Percentiles rank a stretch among this genome's conserved stretches.
Evolutionary conservation across 1,284 basidiomycete genomes (phyloP).

Genomic region (Rugosomyces carneus): DNA sequence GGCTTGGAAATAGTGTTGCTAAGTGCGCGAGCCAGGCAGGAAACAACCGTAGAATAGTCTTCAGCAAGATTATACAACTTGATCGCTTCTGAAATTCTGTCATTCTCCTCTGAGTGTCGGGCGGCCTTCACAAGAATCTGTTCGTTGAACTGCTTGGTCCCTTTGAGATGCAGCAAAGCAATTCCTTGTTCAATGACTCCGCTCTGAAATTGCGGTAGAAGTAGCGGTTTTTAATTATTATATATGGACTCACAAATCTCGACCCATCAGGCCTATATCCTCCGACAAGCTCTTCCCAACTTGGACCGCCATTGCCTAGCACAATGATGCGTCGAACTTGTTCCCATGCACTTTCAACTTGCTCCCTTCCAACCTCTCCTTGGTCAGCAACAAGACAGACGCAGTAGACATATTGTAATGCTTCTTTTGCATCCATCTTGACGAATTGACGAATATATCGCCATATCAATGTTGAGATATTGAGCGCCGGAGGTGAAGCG

Average conservation of each 20-base stretch:
- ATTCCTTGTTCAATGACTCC: conserved; percentile 86
- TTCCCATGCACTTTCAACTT: conserved; percentile 82
- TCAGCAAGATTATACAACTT: conserved; percentile 94
- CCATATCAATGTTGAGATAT: conserved; percentile 84
- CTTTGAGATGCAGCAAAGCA: conserved; percentile 69
- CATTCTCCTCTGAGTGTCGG: conserved; percentile 67
- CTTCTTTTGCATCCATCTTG: conserved; percentile 87
- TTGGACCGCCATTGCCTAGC: conserved; percentile 76
- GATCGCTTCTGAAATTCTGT: conserved; percentile 86
- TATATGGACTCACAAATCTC: conserved; percentile 60
- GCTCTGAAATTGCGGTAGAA: conserved; percentile 38
- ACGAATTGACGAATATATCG: conserved; percentile 91
- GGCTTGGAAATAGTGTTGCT: conserved; percentile 79
- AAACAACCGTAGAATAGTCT: conserved; percentile 85
- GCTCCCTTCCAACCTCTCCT: conserved; percentile 70
- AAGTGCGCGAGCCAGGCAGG: conserved; percentile 83
- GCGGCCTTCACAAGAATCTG: conserved; percentile 83
- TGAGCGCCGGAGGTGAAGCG: conserved; percentile 62
- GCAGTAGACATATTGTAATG: conserved; percentile 93
- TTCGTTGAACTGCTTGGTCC: conserved; percentile 71
- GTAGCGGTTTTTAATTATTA: not conserved
- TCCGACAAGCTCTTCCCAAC: conserved; percentile 87
- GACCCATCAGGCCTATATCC: conserved; percentile 87
- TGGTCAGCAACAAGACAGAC: conserved; percentile 81
- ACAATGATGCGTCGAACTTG: conserved; percentile 86